These are phyloP conservation scores for Blastocystis sp. DNA, from an alignment of 352 stramenopile species.

Conservation along the genomic window DNA sequence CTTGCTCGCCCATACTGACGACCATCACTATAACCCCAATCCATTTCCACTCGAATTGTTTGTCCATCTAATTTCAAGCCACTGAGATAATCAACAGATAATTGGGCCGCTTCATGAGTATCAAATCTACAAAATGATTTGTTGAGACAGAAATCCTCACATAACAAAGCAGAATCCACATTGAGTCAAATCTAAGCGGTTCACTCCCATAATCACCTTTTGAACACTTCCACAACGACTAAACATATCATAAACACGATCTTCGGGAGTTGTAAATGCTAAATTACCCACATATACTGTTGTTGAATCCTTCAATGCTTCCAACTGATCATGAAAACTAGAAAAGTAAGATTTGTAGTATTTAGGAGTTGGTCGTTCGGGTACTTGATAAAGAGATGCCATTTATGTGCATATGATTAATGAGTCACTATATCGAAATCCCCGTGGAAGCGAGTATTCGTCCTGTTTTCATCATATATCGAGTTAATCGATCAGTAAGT, in stretches of 20 bases:
- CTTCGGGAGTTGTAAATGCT: conserved; percentile 87
- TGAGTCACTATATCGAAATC: too few relatives aligned
- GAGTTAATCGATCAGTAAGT: neutral
- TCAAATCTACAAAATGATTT: conserved; percentile 68
- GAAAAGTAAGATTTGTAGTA: conserved; percentile 91
- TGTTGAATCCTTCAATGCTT: conserved; percentile 77
- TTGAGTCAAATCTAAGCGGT: conserved; percentile 86
- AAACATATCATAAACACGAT: conserved; percentile 88
- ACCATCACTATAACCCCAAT: conserved; percentile 76
- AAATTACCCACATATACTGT: conserved; percentile 95
- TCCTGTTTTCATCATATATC: neutral
- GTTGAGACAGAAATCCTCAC: conserved; percentile 68
- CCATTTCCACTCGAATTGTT: conserved; percentile 78
- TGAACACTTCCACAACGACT: conserved; percentile 79
- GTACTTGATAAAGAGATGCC: conserved; percentile 69
- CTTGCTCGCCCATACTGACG: conserved; percentile 76
- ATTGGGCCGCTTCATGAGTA: conserved; percentile 72
- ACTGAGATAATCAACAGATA: conserved; percentile 75
- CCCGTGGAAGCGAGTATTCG: neutral
- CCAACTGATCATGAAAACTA: conserved; percentile 82
- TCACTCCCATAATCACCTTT: conserved; percentile 86
- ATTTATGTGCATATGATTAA: conserved; percentile 8
- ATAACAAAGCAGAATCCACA: conserved; percentile 96
- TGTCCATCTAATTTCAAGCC: conserved; percentile 79
- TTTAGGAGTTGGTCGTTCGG: conserved; percentile 69